Percentiles rank a stretch among this genome's conserved stretches.
These are phyloP conservation scores for Pseudonitzschia delicatissima DNA, from an alignment of 108 stramenopile species.

Conservation along the genomic window DNA sequence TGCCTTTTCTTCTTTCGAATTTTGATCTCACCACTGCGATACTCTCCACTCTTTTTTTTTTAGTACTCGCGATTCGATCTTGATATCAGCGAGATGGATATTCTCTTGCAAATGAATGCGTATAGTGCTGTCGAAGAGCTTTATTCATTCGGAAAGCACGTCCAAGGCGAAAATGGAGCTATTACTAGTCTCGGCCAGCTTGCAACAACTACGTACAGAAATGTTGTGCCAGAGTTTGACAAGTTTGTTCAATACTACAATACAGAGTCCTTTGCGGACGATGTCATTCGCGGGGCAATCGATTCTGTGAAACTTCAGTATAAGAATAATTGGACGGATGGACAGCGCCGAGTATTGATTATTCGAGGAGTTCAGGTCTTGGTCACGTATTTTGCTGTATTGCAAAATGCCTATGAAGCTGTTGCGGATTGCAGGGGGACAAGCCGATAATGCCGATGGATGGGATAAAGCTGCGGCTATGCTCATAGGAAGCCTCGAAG, in stretches of 20 bases:
- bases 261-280: conserved; percentile 59
- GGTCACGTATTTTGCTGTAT: conserved; percentile 66
- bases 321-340: conserved; percentile 33
- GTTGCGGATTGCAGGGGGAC: conserved; percentile 44
- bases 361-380: conserved; percentile 49
- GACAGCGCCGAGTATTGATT: conserved; percentile 50
- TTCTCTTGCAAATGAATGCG: conserved; percentile 65
- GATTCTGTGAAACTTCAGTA: conserved; percentile 13
- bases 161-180: conserved; percentile 21
- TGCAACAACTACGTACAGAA: conserved; percentile 52
- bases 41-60: neutral
- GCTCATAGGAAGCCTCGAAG: conserved; percentile 67
- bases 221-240: conserved; percentile 62
- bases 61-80: conserved; percentile 67
- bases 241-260: conserved; percentile 52
- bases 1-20: neutral
- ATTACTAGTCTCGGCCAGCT: conserved; percentile 37
- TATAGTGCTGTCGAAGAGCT: conserved; percentile 62
- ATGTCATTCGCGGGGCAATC: conserved; percentile 48
- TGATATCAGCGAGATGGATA: conserved; percentile 63
- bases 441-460: conserved; percentile 5
- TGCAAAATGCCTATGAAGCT: conserved; percentile 57
- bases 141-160: conserved; percentile 64
- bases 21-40: neutral
- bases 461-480: conserved; percentile 74